Base-by-base conservation (phyloP, 2,329 filamentous ascomycete species). In the Neofusicoccum ribis region DNA sequence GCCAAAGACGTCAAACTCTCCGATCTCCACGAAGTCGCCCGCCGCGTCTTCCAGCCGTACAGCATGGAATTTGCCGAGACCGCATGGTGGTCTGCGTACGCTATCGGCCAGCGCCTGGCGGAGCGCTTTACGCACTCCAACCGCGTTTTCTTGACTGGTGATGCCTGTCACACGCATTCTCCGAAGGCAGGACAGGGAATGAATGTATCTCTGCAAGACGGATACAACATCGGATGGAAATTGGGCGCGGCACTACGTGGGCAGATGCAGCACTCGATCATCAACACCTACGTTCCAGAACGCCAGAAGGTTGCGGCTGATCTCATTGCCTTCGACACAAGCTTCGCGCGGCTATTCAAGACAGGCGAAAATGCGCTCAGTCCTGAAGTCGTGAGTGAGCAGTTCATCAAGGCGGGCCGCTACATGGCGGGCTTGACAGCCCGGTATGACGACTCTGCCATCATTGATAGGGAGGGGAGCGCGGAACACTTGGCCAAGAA, bases 81-180 rank as follows among this genome's bases (percentile, higher is more conserved):
- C 80, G 89, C 76, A 17, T 92, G 89, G 88, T 92, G 91, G 78
- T 89, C 88, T 51, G 86, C 88, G 49, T 92, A 91, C 73, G 84
- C 88, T 69, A 88, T 91, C 65, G 87, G 88, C 11, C 89, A 91
- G 78, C 85, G 90, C 17, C 84, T 92, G 23, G 90, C 90, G 1
- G 86, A 86, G 69, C 83, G 85, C 52, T 93, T 92, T 78, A 85
- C 86, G 69, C 86, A 89, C 70, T 81, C 85, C 52, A 79, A 87
- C 66, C 83, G 86, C 15, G 84, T 89, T n/a, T 91, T 91, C 74
- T 80, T 91, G 44, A 86, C 87, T 12, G 88, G 88, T 15, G 89
- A 91, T 72, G 88, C 89, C 39, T 89, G 87, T 80, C 72, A 85
- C 69, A 91, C 89, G 0, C 89, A 91, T 72, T 89, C 86, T 2